Base-by-base conservation (phyloP, 352 stramenopile genomes). In the Pythium periplocum region DNA sequence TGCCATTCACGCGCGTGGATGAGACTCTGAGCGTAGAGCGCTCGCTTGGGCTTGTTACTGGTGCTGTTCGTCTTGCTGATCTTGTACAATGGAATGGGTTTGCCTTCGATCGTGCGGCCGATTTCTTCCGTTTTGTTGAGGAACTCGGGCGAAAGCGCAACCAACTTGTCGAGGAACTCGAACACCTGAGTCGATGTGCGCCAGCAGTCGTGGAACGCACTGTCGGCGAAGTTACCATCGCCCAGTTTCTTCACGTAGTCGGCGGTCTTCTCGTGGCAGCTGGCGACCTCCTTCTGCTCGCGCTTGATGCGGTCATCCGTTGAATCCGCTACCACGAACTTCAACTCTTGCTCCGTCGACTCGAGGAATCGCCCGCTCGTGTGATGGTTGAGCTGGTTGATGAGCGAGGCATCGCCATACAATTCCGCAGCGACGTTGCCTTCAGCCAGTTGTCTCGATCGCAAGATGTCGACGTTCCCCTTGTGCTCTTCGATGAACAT, bases 121-220 rank as follows among this genome's bases (percentile, higher is more conserved):
- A 82, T 59, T 45, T 73, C 77, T 6, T 69, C 47, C 12, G 74
- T 69, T 61, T 83, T 86, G 52, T 68, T 78, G 43, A 87, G 48
- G 50, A 83, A 61, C n/a, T 69, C 26, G 2, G 61, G 55, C 41
- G 82, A 82, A 54, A 68, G 54, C 48, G 74, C 53, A 6, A 51
- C 56, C 9, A 91, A 33, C 36, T 61, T 55, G 41, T 86, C 71
- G 9, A 92, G 67, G 57, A 87, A 92, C 34, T 67, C 59, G 51
- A 81, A 80, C 2, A 89, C 68, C 42, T 89, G 60, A 37, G 87
- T 70, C 7, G 56, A 55, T 41, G 75, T 74, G 38, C 73, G 78
- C 55, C 86, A 91, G 57, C 81, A 91, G 40, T 87, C 68, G 43
- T 89, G 89, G 51, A 79, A 91, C 32, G 63, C 62, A 51, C 61